Evolutionary conservation across 192 early-diverging fungal genomes (phyloP).

Genomic region (Entomortierella beljakovae): DNA sequence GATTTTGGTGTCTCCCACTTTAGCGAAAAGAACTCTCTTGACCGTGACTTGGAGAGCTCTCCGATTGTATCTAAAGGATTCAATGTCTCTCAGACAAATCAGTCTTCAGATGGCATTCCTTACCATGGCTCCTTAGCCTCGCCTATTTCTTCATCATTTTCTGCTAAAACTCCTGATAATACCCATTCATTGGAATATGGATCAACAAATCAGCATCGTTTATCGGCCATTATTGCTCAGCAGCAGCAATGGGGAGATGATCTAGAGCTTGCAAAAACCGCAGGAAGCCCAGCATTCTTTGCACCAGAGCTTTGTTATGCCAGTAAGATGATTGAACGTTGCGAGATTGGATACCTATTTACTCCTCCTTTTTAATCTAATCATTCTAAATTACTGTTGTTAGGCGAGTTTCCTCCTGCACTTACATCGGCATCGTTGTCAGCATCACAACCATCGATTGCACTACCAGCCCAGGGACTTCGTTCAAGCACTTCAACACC

Average conservation of each 20-base stretch:
- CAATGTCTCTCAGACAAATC: conserved; percentile 22
- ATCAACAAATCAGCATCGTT: conserved; percentile 12
- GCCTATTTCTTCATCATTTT: conserved; percentile 26
- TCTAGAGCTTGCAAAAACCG: conserved; percentile 92
- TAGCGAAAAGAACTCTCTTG: conserved; percentile 56
- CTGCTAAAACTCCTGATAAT: neutral
- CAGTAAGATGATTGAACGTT: conserved; percentile 28
- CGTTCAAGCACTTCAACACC: conserved; percentile 16
- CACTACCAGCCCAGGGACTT: conserved; percentile 12
- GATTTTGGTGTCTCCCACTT: conserved; percentile 99
- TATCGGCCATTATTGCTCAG: conserved; percentile 56
- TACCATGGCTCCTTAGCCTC: conserved; percentile 34
- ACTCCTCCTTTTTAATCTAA: no score
- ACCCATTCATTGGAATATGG: conserved; percentile 1
- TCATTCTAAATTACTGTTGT: neutral
- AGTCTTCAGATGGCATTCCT: neutral
- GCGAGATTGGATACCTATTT: neutral
- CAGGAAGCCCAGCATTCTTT: conserved; percentile 98
- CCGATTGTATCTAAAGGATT: conserved; percentile 45
- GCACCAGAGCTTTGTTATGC: conserved; percentile 96
- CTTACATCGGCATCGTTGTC: conserved; percentile 25
- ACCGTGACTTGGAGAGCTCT: conserved; percentile 53
- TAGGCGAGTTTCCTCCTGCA: conserved; percentile 39
- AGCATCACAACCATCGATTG: conserved; percentile 36
- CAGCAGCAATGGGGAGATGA: conserved; percentile 69